Evolutionary conservation across 139 green algal genomes (phyloP).

Genomic region (Ettlia oleoabundans): DNA sequence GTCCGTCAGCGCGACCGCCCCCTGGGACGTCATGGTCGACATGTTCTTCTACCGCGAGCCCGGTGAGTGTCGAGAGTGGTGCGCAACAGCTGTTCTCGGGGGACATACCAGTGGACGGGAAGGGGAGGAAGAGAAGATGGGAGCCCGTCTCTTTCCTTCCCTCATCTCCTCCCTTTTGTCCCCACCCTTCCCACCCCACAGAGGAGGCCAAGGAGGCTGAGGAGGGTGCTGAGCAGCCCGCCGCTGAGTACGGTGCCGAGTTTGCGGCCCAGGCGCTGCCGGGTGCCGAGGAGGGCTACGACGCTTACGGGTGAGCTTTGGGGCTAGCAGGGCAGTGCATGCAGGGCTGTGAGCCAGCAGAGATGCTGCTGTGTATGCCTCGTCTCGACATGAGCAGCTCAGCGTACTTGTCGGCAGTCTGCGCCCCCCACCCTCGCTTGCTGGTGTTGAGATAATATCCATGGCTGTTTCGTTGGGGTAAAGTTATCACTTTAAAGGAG

Average conservation of each 20-base stretch:
- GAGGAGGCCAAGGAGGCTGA: conserved; percentile 72
- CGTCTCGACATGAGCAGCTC: no score
- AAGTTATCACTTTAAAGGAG: no score
- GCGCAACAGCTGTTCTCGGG: no score
- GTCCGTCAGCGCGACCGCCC: conserved; percentile 71
- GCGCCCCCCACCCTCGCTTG: no score
- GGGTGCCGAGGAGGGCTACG: conserved; percentile 42
- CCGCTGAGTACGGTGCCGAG: conserved; percentile 13
- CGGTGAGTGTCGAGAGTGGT: conserved; percentile 71
- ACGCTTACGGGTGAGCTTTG: conserved; percentile 42
- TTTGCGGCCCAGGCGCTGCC: conserved; percentile 35
- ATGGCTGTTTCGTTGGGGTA: no score
- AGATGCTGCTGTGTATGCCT: no score
- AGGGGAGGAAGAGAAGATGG: neutral
- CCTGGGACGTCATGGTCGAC: conserved; percentile 97
- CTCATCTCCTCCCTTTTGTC: no score
- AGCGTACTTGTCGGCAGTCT: no score
- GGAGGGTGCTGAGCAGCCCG: conserved; percentile 49
- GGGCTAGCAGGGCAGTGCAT: neutral
- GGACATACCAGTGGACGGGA: conserved; percentile 28
- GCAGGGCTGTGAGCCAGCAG: neutral
- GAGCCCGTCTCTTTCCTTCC: no score
- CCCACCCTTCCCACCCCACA: conserved; percentile 6
- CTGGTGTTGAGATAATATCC: no score
- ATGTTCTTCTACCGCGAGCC: conserved; percentile 99